Evolutionary conservation across 176 grass and related monocot genomes (phyloP), one percentile per base, ranked within the genome.

Genomic region (Aegilops umbellulata): DNA sequence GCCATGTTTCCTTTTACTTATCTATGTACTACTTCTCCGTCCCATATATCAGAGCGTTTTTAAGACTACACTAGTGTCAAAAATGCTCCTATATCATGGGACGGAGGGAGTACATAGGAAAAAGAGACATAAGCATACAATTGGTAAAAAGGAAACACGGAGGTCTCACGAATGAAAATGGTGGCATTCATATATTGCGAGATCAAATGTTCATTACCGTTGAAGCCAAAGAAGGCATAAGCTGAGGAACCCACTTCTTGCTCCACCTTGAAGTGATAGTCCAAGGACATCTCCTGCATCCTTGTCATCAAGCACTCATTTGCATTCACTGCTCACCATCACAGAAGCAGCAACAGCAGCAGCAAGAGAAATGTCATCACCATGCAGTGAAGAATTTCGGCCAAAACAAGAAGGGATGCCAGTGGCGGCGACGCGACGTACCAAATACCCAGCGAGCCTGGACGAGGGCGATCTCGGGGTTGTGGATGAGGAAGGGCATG

Each of bases 381-480:
- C 31, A 12, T 49, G 57, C 13, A 65, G 16, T 22, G 20, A 0
- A 22, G 6, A 58, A 60, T 61, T 53, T 46, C 0, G 4, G 44
- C 13, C 13, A 42, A 51, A 80, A 58, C 57, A 74, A 79, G 27
- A 3, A 79, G 24, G 19, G 17, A 15, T 58, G 20, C 20, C 17
- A 38, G 8, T 5, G 31, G 22, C 2, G n/a, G n/a, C n/a, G n/a
- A n/a, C n/a, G n/a, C n/a, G 5, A 20, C 51, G 8, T 80, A 98
- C 97, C 92, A 16, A 94, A 98, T 6, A 78, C 90, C 97, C 97
- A 98, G 0, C 97, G 94, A 0, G 90, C 90, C 34, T 98, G 97
- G 67, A 98, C 92, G 80, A 98, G 97, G 15, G 84, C 97, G 53
- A 98, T 39, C 0, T 92, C 74, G 10, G 88, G 92, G 90, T 98